Conservation (phyloP, 805 yeast species). For the Candida adriatica region DNA sequence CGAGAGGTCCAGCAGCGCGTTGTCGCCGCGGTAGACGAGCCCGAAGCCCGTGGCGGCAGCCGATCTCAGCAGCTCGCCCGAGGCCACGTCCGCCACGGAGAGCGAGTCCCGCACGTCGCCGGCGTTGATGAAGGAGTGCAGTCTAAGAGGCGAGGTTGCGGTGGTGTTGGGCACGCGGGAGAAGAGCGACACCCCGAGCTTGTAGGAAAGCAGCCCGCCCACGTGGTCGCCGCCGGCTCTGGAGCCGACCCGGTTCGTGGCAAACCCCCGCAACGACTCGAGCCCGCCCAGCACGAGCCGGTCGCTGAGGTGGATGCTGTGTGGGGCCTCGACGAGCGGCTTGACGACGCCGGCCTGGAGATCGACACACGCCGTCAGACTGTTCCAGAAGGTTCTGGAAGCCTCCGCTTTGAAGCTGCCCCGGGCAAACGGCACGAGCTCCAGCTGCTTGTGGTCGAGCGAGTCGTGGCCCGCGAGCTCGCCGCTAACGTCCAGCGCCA, state of each 20-base stretch:
- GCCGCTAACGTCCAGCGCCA: slow-evolving; percentile 30
- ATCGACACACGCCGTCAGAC: slow-evolving; percentile 41
- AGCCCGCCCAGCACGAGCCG: slow-evolving; percentile 70
- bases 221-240: slow-evolving; percentile 37
- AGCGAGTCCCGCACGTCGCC: slow-evolving; percentile 40
- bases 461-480: slow-evolving; percentile 33
- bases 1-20: slow-evolving; percentile 48
- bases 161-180: slow-evolving; percentile 45
- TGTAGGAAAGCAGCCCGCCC: slow-evolving; percentile 53
- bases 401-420: slow-evolving; percentile 17
- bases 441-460: slow-evolving; percentile 25
- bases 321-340: slow-evolving; percentile 21
- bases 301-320: slow-evolving; percentile 54
- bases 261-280: slow-evolving; percentile 55
- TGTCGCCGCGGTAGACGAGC: slow-evolving; percentile 42
- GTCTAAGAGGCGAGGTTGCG: slow-evolving; percentile 40
- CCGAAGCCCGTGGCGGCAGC: slow-evolving; percentile 47
- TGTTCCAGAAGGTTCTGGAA: slow-evolving; percentile 34
- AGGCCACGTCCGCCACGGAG: slow-evolving; percentile 13
- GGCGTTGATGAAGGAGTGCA: slow-evolving; percentile 54
- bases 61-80: slow-evolving; percentile 24
- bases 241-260: slow-evolving; percentile 50
- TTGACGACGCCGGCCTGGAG: slow-evolving; percentile 44
- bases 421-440: slow-evolving; percentile 22
- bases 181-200: slow-evolving; percentile 42